phyloP scores from a whole-genome alignment of 208 protist genomes.

The Crithidia sp. region DNA sequence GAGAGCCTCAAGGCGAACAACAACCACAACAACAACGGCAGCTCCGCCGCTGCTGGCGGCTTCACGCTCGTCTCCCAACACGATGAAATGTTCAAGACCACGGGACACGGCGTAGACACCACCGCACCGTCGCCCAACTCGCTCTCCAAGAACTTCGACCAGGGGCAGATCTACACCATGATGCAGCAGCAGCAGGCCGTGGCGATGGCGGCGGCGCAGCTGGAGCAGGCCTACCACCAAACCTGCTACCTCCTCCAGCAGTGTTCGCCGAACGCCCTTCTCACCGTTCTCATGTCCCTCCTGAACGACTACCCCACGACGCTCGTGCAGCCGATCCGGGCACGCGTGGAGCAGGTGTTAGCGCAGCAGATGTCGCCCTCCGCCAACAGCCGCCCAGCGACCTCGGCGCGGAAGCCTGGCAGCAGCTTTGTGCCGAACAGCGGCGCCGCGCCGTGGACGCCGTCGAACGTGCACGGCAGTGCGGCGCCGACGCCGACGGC shows the following conservation, averaged over 20 bases:
- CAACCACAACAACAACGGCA: not conserved
- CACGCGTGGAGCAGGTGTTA: slow-evolving; percentile 65
- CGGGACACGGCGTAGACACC: not conserved
- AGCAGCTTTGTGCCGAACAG: slow-evolving; percentile 42
- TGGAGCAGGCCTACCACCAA: slow-evolving; percentile 68
- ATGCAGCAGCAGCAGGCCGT: slow-evolving; percentile 58
- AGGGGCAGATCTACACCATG: slow-evolving; percentile 37
- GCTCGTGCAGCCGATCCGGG: slow-evolving; percentile 50
- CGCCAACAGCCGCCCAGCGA: slow-evolving; percentile 14
- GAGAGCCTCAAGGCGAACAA: slow-evolving; percentile 41
- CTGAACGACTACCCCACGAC: slow-evolving; percentile 74
- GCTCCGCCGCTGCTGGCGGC: not conserved
- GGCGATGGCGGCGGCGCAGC: slow-evolving; percentile 46
- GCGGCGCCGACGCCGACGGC: slow-evolving; percentile 27
- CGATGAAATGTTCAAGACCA: slow-evolving; percentile 21
- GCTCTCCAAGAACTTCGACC: slow-evolving; percentile 41
- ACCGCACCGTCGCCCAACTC: slow-evolving; percentile 8
- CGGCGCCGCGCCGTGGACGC: slow-evolving; percentile 47
- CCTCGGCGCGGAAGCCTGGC: slow-evolving; percentile 19
- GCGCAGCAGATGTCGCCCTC: slow-evolving; percentile 34
- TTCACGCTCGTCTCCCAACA: slow-evolving; percentile 38
- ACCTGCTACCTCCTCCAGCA: slow-evolving; percentile 65
- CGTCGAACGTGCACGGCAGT: slow-evolving; percentile 28
- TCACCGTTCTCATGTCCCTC: slow-evolving; percentile 68
- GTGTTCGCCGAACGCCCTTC: slow-evolving; percentile 57